A percentile compares a stretch with the other conserved stretches of the same genome.
Conservation (phyloP, 129 eudicot genomes). For the Deinandra increscens region DNA sequence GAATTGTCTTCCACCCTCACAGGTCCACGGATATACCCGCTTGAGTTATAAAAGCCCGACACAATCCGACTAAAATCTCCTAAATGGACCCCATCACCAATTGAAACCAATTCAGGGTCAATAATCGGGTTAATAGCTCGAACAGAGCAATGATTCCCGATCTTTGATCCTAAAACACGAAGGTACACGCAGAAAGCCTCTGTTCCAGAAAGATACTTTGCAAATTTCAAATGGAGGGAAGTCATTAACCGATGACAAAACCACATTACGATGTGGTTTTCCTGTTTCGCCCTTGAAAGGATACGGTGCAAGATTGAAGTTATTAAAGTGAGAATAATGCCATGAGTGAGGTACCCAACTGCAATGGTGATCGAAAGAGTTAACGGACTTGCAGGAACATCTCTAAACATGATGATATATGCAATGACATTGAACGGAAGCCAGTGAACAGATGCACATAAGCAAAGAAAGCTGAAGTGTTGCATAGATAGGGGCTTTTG, state of each 20-base stretch:
- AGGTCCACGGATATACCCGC: slow-evolving; percentile 31
- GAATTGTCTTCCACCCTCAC: slow-evolving; percentile 40
- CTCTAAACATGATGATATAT: slow-evolving; percentile 28
- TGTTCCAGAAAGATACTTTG: slow-evolving; percentile 45
- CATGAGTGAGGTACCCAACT: slow-evolving; percentile 39
- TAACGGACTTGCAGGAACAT: slow-evolving; percentile 22
- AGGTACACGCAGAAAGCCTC: slow-evolving; percentile 48
- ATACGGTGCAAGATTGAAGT: slow-evolving; percentile 23
- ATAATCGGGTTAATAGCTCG: slow-evolving; percentile 44
- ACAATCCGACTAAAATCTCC: slow-evolving; percentile 48
- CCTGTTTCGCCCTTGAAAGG: slow-evolving; percentile 28
- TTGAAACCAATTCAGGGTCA: slow-evolving; percentile 31
- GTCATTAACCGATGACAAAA: slow-evolving; percentile 31
- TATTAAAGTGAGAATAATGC: slow-evolving; percentile 36
- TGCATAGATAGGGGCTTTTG: slow-evolving; percentile 30
- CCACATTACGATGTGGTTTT: slow-evolving; percentile 28
- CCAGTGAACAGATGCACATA: slow-evolving; percentile 47
- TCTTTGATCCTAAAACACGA: slow-evolving; percentile 38
- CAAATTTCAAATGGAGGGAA: slow-evolving; percentile 39
- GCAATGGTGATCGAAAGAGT: slow-evolving; percentile 33
- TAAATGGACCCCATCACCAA: slow-evolving; percentile 46
- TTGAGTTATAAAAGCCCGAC: slow-evolving; percentile 30
- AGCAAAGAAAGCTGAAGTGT: slow-evolving; percentile 37
- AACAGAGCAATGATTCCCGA: slow-evolving; percentile 46
- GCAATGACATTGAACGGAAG: slow-evolving; percentile 43